Evolutionary conservation across 495 filamentous ascomycete species (phyloP).

Genomic region (Entonaema liquescens): DNA sequence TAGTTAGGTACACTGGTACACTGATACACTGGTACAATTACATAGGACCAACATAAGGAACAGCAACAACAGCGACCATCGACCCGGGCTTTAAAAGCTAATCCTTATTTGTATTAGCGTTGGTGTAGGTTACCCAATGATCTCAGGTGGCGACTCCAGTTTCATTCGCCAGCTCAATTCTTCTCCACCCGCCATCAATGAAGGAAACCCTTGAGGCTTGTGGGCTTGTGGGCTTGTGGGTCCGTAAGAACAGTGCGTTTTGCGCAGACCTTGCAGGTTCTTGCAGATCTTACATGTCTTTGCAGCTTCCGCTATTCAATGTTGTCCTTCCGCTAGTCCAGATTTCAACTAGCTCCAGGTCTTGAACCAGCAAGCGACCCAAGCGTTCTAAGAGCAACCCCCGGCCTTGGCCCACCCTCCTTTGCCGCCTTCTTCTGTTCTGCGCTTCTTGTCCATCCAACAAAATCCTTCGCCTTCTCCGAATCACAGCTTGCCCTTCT

Average conservation of each 20-base stretch:
- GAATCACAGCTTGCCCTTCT: slow-evolving; percentile 43
- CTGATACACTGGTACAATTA: no score
- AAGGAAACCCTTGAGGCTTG: slow-evolving; percentile 21
- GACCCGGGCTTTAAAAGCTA: slow-evolving; percentile 23
- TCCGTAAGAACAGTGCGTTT: slow-evolving; percentile 4
- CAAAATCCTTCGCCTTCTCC: slow-evolving; percentile 51
- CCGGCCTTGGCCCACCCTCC: slow-evolving; percentile 37
- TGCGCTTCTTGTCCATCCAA: slow-evolving; percentile 44
- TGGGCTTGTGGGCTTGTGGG: slow-evolving; percentile 5
- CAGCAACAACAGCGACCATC: slow-evolving; percentile 20
- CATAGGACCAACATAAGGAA: neutral
- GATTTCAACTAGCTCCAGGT: slow-evolving; percentile 13
- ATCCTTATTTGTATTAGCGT: slow-evolving; percentile 13
- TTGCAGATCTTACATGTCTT: slow-evolving; percentile 33
- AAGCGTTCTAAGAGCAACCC: slow-evolving; percentile 39
- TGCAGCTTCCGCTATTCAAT: slow-evolving; percentile 30
- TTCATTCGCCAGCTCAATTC: slow-evolving; percentile 24
- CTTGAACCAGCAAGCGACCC: slow-evolving; percentile 36
- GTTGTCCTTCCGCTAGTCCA: slow-evolving; percentile 32
- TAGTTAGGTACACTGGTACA: neutral
- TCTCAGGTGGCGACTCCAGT: slow-evolving; percentile 36
- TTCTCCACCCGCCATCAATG: slow-evolving; percentile 5
- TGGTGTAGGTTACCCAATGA: slow-evolving; percentile 24
- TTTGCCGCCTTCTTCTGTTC: slow-evolving; percentile 39
- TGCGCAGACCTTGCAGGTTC: slow-evolving; percentile 19